Conservation (phyloP, 495 filamentous ascomycete genomes). For the Penicillium waksmanii region DNA sequence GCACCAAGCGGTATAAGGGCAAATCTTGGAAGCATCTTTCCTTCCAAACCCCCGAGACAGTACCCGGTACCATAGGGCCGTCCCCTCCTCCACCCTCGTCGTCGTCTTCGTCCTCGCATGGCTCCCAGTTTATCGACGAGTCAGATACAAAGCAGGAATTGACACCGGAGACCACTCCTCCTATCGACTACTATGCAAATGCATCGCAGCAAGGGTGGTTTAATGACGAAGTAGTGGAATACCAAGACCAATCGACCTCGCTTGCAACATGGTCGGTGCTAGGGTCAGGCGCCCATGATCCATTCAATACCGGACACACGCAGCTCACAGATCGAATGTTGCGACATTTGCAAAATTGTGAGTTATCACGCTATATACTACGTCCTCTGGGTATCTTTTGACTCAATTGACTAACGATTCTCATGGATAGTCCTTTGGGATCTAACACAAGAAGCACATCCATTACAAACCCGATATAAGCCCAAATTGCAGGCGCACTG, state of each 20-base stretch:
- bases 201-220: slow-evolving; percentile 11
- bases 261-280: slow-evolving; percentile 32
- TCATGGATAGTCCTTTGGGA: slow-evolving; percentile 41
- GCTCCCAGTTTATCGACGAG: slow-evolving; percentile 15
- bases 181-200: slow-evolving; percentile 17
- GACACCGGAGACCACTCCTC: slow-evolving; percentile 6
- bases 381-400: slow-evolving; percentile 1
- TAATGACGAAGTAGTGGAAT: slow-evolving; percentile 19
- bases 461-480: slow-evolving; percentile 44
- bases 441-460: slow-evolving; percentile 45
- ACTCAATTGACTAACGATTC: slow-evolving; percentile 16
- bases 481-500: slow-evolving; percentile 47
- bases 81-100: slow-evolving; percentile 15
- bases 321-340: slow-evolving; percentile 48
- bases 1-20: slow-evolving; percentile 47
- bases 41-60: slow-evolving; percentile 41
- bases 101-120: slow-evolving; percentile 13
- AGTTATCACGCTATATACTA: slow-evolving; percentile 9
- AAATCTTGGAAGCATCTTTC: slow-evolving; percentile 50
- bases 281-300: slow-evolving; percentile 43
- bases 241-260: slow-evolving; percentile 6
- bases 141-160: slow-evolving; percentile 17
- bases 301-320: slow-evolving; percentile 47
- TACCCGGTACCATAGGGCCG: slow-evolving; percentile 24
- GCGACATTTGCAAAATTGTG: slow-evolving; percentile 48